phyloP scores from a whole-genome alignment of 1,139 yeast genomes.

The Candida labiduridarum region DNA sequence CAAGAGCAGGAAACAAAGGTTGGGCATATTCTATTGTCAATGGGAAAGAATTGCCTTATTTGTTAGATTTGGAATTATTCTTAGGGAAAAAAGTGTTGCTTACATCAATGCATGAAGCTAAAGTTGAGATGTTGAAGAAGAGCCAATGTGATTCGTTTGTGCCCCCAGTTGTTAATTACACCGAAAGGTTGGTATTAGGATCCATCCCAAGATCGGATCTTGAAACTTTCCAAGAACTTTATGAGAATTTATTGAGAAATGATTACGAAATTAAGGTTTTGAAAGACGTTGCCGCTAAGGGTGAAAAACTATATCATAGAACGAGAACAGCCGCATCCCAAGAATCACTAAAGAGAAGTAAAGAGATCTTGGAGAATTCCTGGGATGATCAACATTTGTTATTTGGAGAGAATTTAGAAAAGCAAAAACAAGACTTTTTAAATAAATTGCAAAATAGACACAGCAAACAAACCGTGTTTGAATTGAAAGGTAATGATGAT shows the following conservation, averaged over 20 bases:
- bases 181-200: slow-evolving; percentile 81
- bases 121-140: slow-evolving; percentile 51
- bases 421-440: slow-evolving; percentile 72
- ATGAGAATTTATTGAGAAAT: slow-evolving; percentile 58
- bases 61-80: slow-evolving; percentile 87
- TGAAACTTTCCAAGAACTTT: slow-evolving; percentile 75
- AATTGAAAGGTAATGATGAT: slow-evolving; percentile 71
- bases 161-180: slow-evolving; percentile 66
- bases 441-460: slow-evolving; percentile 68
- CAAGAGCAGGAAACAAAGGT: slow-evolving; percentile 97
- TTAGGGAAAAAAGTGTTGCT: slow-evolving; percentile 79
- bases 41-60: slow-evolving; percentile 85
- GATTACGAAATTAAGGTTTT: slow-evolving; percentile 71
- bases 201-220: slow-evolving; percentile 71
- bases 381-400: slow-evolving; percentile 90
- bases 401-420: slow-evolving; percentile 74
- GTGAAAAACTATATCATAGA: slow-evolving; percentile 83
- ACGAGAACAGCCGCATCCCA: slow-evolving; percentile 85
- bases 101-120: slow-evolving; percentile 69
- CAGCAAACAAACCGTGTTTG: slow-evolving; percentile 90
- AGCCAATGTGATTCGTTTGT: slow-evolving; percentile 44
- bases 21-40: slow-evolving; percentile 94
- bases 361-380: slow-evolving; percentile 70
- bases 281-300: slow-evolving; percentile 76
- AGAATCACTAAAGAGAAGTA: slow-evolving; percentile 83